Evolutionary conservation across 805 yeast genomes (phyloP).

Genomic region (Ogataea corticis): DNA sequence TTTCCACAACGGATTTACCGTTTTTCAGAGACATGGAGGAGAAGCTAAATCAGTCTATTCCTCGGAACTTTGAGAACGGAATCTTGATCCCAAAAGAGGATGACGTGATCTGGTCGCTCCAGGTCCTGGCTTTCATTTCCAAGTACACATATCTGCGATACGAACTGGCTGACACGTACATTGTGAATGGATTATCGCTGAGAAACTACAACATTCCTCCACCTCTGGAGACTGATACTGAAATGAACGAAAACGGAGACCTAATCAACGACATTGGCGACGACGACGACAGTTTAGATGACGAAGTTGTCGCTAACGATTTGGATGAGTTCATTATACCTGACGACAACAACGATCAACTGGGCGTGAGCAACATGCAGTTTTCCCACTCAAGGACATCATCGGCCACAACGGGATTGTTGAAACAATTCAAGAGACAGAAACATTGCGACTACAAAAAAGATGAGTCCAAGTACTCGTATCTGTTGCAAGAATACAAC

Average conservation of each 20-base stretch:
- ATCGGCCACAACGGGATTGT: background rate
- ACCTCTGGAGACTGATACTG: slow-evolving; percentile 32
- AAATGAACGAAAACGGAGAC: slow-evolving; percentile 28
- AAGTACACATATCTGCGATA: slow-evolving; percentile 83
- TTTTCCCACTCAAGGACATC: slow-evolving; percentile 7
- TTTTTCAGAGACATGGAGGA: slow-evolving; percentile 23
- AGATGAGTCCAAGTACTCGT: slow-evolving; percentile 19
- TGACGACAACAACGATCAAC: slow-evolving; percentile 10
- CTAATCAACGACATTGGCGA: slow-evolving; percentile 26
- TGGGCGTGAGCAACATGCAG: slow-evolving; percentile 7
- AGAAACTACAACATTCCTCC: slow-evolving; percentile 39
- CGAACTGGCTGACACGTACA: slow-evolving; percentile 69
- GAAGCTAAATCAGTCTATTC: slow-evolving; percentile 34
- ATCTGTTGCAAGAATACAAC: slow-evolving; percentile 23
- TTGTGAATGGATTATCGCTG: slow-evolving; percentile 69
- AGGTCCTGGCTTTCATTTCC: slow-evolving; percentile 87
- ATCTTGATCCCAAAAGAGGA: slow-evolving; percentile 87
- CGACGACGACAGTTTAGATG: slow-evolving; percentile 27
- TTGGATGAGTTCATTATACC: slow-evolving; percentile 27
- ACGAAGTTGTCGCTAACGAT: slow-evolving; percentile 47
- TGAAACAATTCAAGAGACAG: slow-evolving; percentile 10
- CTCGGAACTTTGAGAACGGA: slow-evolving; percentile 62
- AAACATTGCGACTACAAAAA: slow-evolving; percentile 10
- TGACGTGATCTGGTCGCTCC: slow-evolving; percentile 92
- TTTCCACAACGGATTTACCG: slow-evolving; percentile 20